phyloP scores from a whole-genome alignment of 257 asterid species.

The Nicotiana benthamiana region DNA sequence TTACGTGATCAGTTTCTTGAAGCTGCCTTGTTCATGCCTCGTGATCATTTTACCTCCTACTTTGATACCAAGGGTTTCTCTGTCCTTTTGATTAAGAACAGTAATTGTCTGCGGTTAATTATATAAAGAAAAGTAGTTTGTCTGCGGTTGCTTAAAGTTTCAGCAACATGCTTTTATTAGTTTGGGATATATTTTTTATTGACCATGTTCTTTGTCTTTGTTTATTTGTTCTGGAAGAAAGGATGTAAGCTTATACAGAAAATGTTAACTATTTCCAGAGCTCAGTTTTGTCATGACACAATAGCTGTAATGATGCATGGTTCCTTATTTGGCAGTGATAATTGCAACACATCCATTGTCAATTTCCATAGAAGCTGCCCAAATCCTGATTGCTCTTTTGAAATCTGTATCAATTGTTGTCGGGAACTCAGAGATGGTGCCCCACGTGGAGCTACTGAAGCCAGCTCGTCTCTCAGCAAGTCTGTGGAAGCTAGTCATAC shows the following conservation, averaged over 20 bases:
- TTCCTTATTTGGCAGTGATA: constrained; percentile 48
- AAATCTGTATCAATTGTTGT: constrained; percentile 70
- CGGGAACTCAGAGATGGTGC: constrained; percentile 54
- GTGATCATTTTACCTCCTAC: background rate
- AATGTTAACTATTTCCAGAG: constrained; percentile 7
- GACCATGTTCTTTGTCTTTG: background rate
- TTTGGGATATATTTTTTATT: background rate
- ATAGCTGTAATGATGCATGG: constrained; percentile 11
- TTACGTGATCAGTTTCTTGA: background rate
- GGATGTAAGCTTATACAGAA: background rate
- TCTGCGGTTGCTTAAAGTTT: background rate
- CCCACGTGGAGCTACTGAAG: constrained; percentile 34
- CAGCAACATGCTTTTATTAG: background rate
- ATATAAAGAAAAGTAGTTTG: background rate
- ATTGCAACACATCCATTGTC: constrained; percentile 70
- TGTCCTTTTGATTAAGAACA: background rate
- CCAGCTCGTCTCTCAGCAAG: constrained; percentile 10
- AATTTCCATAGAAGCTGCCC: constrained; percentile 74
- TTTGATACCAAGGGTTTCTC: background rate
- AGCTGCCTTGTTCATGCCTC: background rate
- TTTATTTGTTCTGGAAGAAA: background rate
- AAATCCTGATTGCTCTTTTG: constrained; percentile 51
- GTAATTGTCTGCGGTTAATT: background rate
- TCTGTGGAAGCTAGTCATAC: constrained; percentile 6
- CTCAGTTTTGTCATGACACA: constrained; percentile 1